A percentile compares a stretch with the other conserved stretches of the same genome.
Evolutionary conservation across 768 basidiomycete species (phyloP).

Genomic region (Cytidiella melzeri): DNA sequence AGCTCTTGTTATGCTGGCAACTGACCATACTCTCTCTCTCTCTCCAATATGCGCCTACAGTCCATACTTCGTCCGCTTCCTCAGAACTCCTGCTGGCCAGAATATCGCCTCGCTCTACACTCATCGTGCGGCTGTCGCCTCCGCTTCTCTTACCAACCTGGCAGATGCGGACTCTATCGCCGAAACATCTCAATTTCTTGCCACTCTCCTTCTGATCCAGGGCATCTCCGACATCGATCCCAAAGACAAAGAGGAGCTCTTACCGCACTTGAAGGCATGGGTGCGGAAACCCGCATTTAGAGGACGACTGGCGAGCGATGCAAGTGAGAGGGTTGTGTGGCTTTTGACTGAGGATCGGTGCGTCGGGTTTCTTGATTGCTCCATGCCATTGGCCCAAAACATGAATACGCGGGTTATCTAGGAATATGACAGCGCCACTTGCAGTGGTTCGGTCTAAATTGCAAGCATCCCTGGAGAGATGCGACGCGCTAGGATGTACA

Average conservation of each 20-base stretch:
- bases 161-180: neutral
- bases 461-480: neutral
- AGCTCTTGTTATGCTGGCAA: too few relatives aligned
- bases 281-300: neutral
- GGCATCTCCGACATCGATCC: neutral
- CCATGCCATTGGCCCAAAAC: too few relatives aligned
- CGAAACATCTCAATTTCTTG: neutral
- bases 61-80: neutral
- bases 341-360: neutral
- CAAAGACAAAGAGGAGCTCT: neutral
- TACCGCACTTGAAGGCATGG: neutral
- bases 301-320: neutral
- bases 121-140: neutral
- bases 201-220: neutral
- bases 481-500: neutral
- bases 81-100: neutral
- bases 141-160: neutral
- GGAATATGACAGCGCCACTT: neutral
- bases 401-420: too few relatives aligned
- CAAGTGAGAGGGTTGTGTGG: neutral
- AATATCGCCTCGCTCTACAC: neutral
- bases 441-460: neutral
- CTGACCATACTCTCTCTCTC: too few relatives aligned
- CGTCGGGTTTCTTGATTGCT: neutral
- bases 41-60: too few relatives aligned